Base-by-base conservation (phyloP, 176 grass and related monocot genomes). In the Eremochloa ophiuroides region DNA sequence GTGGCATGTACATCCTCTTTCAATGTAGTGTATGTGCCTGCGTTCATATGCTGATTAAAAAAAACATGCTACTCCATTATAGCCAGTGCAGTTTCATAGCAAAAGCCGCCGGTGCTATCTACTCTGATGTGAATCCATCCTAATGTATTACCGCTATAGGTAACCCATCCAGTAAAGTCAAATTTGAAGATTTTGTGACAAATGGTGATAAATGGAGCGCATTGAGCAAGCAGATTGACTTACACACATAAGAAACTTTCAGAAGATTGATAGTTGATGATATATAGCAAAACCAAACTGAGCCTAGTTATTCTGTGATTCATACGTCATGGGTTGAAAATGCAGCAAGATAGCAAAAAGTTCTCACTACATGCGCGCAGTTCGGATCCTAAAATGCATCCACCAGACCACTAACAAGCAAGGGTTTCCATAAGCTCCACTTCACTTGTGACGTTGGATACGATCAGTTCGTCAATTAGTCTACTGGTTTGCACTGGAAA, bases 371-470 rank as follows among this genome's bases (percentile, higher is more conserved):
- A 48, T 72, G 71, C 26, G 41, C 42, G 15, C 42, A 74, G 28
- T 74, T 64, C 20, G 6, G n/a, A 47, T 46, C 18, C 10, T 34
- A 47, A 34, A 12, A 33, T 78, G 60, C 41, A 66, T 79, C 76
- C 76, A 78, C 40, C 35, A n/a, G 64, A 33, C 60, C 39, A 66
- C 41, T 66, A 65, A 22, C 61, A 64, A n/a, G n/a, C 34, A 5
- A 31, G 75, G 9, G 18, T 66, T 78, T 48, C 77, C 43, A 80
- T 26, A 12, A 80, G 47, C 30, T 67, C 77, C 63, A 68, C 77
- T 79, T 68, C 62, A 53, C 22, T 38, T 59, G 37, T 71, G 79
- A 71, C 79, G 51, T 60, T 60, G 34, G 65, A 41, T 58, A 59
- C 26, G 37, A 44, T 61, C 26, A 31, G 39, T 71, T 27, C 11